Evolutionary conservation across 768 basidiomycete genomes (phyloP).

Genomic region (Tylopilus felleus): DNA sequence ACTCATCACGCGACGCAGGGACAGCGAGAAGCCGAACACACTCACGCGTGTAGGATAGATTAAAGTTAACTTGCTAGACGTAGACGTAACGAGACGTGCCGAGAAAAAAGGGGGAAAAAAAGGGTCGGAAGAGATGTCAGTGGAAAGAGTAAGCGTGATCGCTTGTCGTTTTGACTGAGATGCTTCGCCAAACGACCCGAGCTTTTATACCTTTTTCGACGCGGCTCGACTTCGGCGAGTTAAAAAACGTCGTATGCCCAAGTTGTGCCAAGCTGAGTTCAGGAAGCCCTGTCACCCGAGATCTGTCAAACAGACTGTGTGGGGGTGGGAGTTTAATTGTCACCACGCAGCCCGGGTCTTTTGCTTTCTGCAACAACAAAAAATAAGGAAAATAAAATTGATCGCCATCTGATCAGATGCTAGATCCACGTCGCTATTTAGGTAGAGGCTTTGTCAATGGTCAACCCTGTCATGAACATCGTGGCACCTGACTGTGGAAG

Average conservation of each 20-base stretch:
- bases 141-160: not conserved
- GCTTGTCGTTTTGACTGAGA: not conserved
- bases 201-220: not conserved
- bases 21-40: not conserved
- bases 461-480: not conserved
- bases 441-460: not conserved
- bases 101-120: not conserved
- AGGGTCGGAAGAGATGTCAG: not conserved
- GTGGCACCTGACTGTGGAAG: not conserved
- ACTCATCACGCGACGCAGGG: conserved; percentile 1
- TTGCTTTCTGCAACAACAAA: not conserved
- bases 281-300: conserved; percentile 1
- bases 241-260: not conserved
- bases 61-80: conserved; percentile 12
- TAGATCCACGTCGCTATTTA: not conserved
- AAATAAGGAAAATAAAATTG: not conserved
- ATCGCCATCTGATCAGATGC: conserved; percentile 4
- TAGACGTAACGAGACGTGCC: not conserved
- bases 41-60: conserved; percentile 25
- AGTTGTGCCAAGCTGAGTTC: not conserved
- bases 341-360: not conserved
- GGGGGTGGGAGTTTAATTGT: not conserved
- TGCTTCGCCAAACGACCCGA: not conserved
- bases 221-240: not conserved
- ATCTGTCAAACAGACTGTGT: conserved; percentile 1